These are phyloP conservation scores for Artemisia tridentata DNA, from an alignment of 129 eudicot genomes.

Conservation along the genomic window DNA sequence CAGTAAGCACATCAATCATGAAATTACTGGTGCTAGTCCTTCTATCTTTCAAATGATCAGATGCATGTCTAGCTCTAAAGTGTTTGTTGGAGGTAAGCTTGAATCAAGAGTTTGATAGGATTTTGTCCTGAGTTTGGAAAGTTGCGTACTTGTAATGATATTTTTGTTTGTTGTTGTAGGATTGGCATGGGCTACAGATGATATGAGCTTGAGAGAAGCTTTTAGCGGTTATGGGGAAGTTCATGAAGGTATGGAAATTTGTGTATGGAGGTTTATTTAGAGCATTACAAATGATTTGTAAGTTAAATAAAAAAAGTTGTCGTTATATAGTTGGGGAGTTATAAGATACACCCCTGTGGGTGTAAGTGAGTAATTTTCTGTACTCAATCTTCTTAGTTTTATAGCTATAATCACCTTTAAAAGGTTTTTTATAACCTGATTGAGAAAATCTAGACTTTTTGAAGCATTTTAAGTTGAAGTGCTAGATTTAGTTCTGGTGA, in stretches of 20 bases:
- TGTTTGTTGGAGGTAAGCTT: slow-evolving; percentile 79
- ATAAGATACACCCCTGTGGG: no score
- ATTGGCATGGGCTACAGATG: slow-evolving; percentile 73
- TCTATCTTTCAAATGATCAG: slow-evolving; percentile 67
- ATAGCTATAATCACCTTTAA: no score
- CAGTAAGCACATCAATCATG: slow-evolving; percentile 47
- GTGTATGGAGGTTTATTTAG: no score
- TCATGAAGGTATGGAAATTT: slow-evolving; percentile 53
- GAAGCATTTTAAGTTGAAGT: not conserved
- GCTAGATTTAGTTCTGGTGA: not conserved
- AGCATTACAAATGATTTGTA: no score
- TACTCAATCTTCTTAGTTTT: not conserved
- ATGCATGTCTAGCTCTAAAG: slow-evolving; percentile 83
- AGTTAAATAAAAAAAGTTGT: no score
- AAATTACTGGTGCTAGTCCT: slow-evolving; percentile 53
- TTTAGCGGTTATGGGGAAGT: slow-evolving; percentile 72
- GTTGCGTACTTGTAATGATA: not conserved
- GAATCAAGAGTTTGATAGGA: not conserved
- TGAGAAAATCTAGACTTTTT: not conserved
- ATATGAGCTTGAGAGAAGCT: slow-evolving; percentile 56
- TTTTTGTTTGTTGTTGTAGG: slow-evolving; percentile 46
- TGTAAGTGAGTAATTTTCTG: not conserved
- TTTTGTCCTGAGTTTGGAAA: not conserved
- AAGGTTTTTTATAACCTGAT: not conserved
- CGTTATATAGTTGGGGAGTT: no score